Percentiles rank a stretch among this genome's conserved stretches.
Conservation (phyloP, 129 eudicot species). For the Glebionis coronaria region DNA sequence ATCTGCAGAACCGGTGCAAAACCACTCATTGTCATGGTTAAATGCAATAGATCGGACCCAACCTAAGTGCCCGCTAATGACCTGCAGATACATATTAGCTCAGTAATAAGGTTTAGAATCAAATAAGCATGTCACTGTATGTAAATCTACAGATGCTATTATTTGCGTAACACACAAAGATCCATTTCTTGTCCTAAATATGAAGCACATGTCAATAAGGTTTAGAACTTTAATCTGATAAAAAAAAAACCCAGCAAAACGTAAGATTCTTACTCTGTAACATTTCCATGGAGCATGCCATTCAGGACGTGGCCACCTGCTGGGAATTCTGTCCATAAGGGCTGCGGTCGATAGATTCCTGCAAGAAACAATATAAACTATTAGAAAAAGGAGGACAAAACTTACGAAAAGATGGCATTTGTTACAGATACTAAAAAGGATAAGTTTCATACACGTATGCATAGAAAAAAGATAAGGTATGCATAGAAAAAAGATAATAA, state of each 20-base stretch:
- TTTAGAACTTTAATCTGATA: too few species aligned
- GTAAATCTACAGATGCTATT: background rate
- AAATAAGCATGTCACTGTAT: background rate
- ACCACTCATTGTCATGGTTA: constrained; percentile 90
- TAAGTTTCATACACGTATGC: too few species aligned
- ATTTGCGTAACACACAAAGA: too few species aligned
- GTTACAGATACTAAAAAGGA: background rate
- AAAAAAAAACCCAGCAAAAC: too few species aligned
- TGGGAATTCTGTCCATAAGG: constrained; percentile 96
- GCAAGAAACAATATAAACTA: constrained; percentile 11
- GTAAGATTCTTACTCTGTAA: too few species aligned
- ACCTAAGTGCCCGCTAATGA: constrained; percentile 96
- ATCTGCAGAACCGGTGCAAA: constrained; percentile 99
- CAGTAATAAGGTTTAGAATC: background rate
- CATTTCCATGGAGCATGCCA: constrained; percentile 99
- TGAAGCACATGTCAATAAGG: background rate
- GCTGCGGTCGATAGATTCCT: constrained; percentile 89
- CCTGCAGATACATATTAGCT: constrained; percentile 42
- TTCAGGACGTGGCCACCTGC: constrained; percentile 96
- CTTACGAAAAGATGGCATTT: background rate
- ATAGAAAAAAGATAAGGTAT: too few species aligned
- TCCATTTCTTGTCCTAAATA: background rate
- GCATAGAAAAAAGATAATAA: constrained; percentile 1
- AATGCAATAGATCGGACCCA: constrained; percentile 98
- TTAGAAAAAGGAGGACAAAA: background rate